Percentiles rank a stretch among this genome's conserved stretches.
Conservation (phyloP, 2,329 filamentous ascomycete genomes). For the Fusarium coicis region DNA sequence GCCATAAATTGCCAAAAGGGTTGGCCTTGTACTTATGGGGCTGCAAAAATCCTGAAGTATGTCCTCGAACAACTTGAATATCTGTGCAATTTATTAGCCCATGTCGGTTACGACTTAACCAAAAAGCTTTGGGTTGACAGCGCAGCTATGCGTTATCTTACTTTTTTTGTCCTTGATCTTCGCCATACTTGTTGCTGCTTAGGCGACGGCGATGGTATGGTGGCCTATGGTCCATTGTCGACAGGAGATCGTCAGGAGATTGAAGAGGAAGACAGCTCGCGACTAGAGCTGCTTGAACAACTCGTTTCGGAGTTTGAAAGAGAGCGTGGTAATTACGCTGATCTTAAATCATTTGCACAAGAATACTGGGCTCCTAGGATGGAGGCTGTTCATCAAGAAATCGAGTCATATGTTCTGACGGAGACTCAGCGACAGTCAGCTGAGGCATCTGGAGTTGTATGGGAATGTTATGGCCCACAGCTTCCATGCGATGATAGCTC, state of each 20-base stretch:
- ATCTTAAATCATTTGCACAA: not conserved
- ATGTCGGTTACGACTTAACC: rapidly evolving
- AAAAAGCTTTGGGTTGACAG: not conserved
- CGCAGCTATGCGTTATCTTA: rapidly evolving
- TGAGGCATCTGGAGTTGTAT: not conserved
- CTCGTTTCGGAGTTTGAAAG: rapidly evolving
- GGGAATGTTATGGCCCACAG: not conserved
- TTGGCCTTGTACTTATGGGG: rapidly evolving
- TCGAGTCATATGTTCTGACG: not conserved
- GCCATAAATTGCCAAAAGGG: rapidly evolving
- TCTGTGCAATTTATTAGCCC: rapidly evolving
- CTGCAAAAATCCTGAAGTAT: rapidly evolving
- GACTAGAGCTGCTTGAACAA: rapidly evolving
- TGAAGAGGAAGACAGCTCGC: not conserved
- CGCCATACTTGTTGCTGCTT: not conserved
- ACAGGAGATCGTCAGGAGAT: rapidly evolving
- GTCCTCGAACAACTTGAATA: rapidly evolving
- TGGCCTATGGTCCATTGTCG: not conserved
- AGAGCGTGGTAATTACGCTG: not conserved
- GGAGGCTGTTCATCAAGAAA: rapidly evolving
- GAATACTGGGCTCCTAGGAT: not conserved
- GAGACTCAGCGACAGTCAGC: not conserved
- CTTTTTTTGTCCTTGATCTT: rapidly evolving
- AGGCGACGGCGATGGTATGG: rapidly evolving
- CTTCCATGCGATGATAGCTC: rapidly evolving